Evolutionary conservation across 345 rosid species (phyloP), one percentile per base, ranked within the genome.

Genomic region (Gossypium longicalyx): DNA sequence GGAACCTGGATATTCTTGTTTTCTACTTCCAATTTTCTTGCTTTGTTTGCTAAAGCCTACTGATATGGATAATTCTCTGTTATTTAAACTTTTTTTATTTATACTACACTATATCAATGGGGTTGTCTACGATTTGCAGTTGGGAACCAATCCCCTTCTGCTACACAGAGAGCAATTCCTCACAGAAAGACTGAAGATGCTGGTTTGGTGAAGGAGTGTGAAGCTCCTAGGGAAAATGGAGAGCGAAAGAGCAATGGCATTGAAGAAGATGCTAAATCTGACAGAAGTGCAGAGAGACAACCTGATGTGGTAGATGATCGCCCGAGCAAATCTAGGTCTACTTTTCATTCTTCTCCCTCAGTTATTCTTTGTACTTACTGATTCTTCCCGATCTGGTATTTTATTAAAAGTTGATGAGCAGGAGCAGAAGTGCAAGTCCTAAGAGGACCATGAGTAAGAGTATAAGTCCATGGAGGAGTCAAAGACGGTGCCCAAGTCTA

Each of bases 341-440:
- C 74, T 80, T 80, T 80, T 87, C 45, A 70, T 78, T 80, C 79
- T 80, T 85, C 82, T 78, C 77, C 75, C 77, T 79, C 77, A 74
- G 77, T 80, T 85, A 76, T 73, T 80, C 82, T 75, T 77, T 86
- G 69, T 83, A 76, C 77, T 76, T 82, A 76, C 72, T 54, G 58
- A 80, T 84, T 80, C 85, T 80, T 80, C 82, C 77, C 77, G 67
- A 72, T 81, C 79, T 34, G 73, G 81, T 85, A 72, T 85, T 81
- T 87, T 79, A 87, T 74, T 84, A 74, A 76, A 83, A 84, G 85
- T 81, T 89, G 81, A 81, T 87, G 84, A 79, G 88, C 93, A 94
- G 98, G 91, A 94, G 97, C 82, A 84, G 93, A 80, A 95, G 97
- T 86, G 77, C 85, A 80, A 95, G 92, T 85, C 94, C 97, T 58